Base-by-base conservation (phyloP, 2,329 filamentous ascomycete species). In the Ceratocystis alfenasii region DNA sequence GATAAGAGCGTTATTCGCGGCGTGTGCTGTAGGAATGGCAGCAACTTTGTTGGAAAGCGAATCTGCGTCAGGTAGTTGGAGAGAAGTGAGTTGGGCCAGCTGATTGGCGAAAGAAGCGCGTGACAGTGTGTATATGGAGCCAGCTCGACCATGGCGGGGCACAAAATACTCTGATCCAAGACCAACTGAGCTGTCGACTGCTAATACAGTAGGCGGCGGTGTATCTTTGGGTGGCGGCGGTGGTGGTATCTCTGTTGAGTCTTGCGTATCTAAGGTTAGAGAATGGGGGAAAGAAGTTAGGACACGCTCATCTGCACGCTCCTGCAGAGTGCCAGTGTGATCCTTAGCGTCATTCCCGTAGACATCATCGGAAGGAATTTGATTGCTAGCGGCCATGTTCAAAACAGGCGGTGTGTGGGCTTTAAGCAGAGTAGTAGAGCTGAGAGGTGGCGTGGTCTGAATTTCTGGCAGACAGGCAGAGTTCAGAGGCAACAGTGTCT, bases 101-200 rank as follows among this genome's bases (percentile, higher is more conserved):
- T 97, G 94, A 71, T 89, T 95, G 69, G 90, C 89, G 74, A 99
- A 96, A 5, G 93, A 96, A 44, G 88, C 88, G 57, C 93, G 85
- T 1, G 91, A 96, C 67, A 99, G 83, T 1, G 94, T 96, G 76
- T 95, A 96, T 70, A 97, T 91, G 45, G 93, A 97, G 53, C 89
- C 89, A 2, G 91, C 81, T 12, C 91, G 83, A 67, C 83, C 83
- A 59, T 85, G 78, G 25, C 83, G 83, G 3, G 84, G 83, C 46
- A 86, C 85, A 74, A 90, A 89, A 74, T 88, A 88, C 46, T 67
- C 66, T 15, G 63, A 65, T 25, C 45, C 61, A 25, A 63, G 15
- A 36, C 45, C 61, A 25, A 36, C 30, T 7, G n/a, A 63, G 62
- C 45, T n/a, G 7, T 59, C 17, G 15, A 22, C 57, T 17, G n/a